phyloP scores from a whole-genome alignment of 805 yeast species.

The Zygosaccharomyces lentus region DNA sequence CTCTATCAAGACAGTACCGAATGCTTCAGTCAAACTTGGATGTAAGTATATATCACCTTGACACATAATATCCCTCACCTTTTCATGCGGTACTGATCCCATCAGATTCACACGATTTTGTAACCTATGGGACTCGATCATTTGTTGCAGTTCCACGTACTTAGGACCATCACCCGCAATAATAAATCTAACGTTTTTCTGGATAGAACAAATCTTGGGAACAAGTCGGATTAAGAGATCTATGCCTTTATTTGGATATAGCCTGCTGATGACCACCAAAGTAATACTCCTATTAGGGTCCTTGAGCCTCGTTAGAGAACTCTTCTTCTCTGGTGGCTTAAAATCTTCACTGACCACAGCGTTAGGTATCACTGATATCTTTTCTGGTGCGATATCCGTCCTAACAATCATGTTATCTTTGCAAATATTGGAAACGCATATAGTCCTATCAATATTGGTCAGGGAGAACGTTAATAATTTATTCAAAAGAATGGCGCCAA shows the following conservation, averaged over 20 bases:
- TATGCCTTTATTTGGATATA: constrained; percentile 95
- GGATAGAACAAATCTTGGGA: constrained; percentile 69
- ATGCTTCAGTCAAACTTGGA: constrained; percentile 93
- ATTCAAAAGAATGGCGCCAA: constrained; percentile 79
- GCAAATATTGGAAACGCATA: constrained; percentile 96
- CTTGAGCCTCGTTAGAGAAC: constrained; percentile 24
- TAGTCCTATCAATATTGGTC: constrained; percentile 84
- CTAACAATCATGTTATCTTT: constrained; percentile 92
- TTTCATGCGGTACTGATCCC: constrained; percentile 88
- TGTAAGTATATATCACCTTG: constrained; percentile 91
- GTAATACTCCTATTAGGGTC: constrained; percentile 47
- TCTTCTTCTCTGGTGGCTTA: constrained; percentile 37
- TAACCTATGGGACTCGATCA: constrained; percentile 78
- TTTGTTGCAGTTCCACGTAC: constrained; percentile 88
- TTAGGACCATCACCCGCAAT: constrained; percentile 98
- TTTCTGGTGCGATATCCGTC: constrained; percentile 71
- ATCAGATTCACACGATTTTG: constrained; percentile 83
- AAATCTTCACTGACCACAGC: constrained; percentile 88
- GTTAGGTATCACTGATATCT: constrained; percentile 89
- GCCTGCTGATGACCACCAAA: constrained; percentile 83
- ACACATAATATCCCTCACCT: constrained; percentile 88
- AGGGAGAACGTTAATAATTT: constrained; percentile 78
- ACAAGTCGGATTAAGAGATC: constrained; percentile 80
- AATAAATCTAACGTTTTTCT: constrained; percentile 65
- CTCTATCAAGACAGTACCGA: constrained; percentile 94